Evolutionary conservation across 2,329 filamentous ascomycete genomes (phyloP), one percentile per base, ranked within the genome.

Genomic region (Apiospora hydei): DNA sequence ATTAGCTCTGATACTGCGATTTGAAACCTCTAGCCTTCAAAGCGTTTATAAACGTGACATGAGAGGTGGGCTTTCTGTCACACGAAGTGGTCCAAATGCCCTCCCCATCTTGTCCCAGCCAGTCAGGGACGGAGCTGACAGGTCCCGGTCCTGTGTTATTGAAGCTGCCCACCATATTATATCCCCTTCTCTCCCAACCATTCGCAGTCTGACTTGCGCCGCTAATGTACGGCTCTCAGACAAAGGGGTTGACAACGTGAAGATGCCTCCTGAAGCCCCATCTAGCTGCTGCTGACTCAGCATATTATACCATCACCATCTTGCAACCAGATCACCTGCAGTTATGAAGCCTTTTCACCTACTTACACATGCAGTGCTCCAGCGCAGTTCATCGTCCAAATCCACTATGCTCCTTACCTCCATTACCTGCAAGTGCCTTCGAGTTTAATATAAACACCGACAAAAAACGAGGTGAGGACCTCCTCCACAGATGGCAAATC

Each of bases 41-140:
- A 64, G 57, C 57, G 57, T 64, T 64, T 64, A 64, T 41, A 64
- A 64, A 41, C 57, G 57, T 64, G 57, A 41, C 57, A 64, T 64
- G 57, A 64, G 57, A 64, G 57, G 53, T 38, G 30, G 30, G 14
- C 30, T 38, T 30, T 38, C 30, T 38, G 53, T 64, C 53, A 64
- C 53, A 64, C 53, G 53, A 64, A 64, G 53, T 64, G 53, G 53
- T 41, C 30, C 53, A 64, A 41, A 64, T 64, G 30, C 30, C 53
- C 18, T 64, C 30, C 30, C 16, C 53, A n/a, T 38, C 8, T 64
- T 38, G 53, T 64, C 30, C 53, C 30, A 41, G 53, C 53, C 53
- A 64, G 53, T 64, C 53, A 64, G 53, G 30, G 57, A 64, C 57
- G 57, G 57, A 64, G 34, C 34, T 34, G 57, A 24, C 4, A 64